Evolutionary conservation across 2,329 filamentous ascomycete genomes (phyloP), one percentile per base, ranked within the genome.

Genomic region (Escovopsis sp.): DNA sequence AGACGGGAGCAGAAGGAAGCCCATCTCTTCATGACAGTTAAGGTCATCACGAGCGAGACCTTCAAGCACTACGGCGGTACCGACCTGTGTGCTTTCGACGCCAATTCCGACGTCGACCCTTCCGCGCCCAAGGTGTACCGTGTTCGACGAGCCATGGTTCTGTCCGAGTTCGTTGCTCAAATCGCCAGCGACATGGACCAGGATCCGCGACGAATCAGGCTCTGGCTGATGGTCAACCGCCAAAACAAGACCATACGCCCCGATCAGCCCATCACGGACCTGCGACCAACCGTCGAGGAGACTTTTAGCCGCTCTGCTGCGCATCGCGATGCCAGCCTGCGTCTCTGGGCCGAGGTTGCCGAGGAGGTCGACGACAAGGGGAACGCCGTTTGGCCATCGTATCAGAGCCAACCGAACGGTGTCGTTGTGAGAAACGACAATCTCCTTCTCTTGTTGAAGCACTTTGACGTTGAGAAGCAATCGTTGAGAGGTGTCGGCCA

Each of bases 191-290:
- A 94, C 44, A 69, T 82, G 40, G 71, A 68, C 0, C 62, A 82
- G 40, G 78, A 88, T 37, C 69, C 81, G 1, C 77, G 77, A 44
- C 74, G 76, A 47, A 64, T 96, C 23, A 77, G 91, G 19, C 74
- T 94, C 15, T 98, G 91, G 93, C 77, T 86, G 43, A 95, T 98
- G 88, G 91, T 98, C 1, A 96, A 95, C 57, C 82, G 91, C 10
- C 91, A 98, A 60, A 98, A 98, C 59, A 95, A 94, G 62, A 98
- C 91, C 0, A 82, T 86, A 33, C 78, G 91, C 15, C 91, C 93
- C 0, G 91, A 98, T 57, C 80, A 85, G 45, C 85, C 87, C 0
- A 78, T 98, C 39, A 75, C 76, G 58, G 87, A 94, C 55, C 65
- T 77, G 2, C 72, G 80, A 5, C 82, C 85, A 59, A 88, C 80